Conservation (phyloP, 768 basidiomycete species). For the Coprinopsis marcescibilis region DNA sequence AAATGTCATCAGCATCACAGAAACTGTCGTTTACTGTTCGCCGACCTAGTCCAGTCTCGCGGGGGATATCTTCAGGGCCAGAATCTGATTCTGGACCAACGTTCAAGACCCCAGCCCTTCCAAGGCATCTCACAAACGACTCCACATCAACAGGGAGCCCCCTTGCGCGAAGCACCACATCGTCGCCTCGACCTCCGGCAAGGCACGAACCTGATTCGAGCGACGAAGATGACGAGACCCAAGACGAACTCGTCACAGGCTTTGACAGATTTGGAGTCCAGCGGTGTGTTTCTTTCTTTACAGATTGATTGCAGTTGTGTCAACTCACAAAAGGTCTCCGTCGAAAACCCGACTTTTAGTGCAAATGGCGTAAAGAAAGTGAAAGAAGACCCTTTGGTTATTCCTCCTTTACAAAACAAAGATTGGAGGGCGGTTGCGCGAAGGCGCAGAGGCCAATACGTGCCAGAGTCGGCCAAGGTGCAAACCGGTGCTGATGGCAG, state of each 20-base stretch:
- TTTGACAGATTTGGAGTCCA: constrained; percentile 71
- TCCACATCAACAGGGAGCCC: constrained; percentile 47
- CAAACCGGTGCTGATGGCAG: constrained; percentile 62
- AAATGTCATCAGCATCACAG: constrained; percentile 11
- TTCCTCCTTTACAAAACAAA: constrained; percentile 78
- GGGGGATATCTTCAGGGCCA: constrained; percentile 54
- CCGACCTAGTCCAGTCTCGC: constrained; percentile 66
- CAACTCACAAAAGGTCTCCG: constrained; percentile 66
- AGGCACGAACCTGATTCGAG: constrained; percentile 41
- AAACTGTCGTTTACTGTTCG: constrained; percentile 84
- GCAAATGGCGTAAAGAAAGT: constrained; percentile 40
- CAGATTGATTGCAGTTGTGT: constrained; percentile 37
- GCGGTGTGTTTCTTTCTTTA: constrained; percentile 64
- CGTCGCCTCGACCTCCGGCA: constrained; percentile 21
- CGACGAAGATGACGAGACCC: constrained; percentile 44
- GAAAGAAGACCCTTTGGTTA: constrained; percentile 66
- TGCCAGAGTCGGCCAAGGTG: constrained; percentile 58
- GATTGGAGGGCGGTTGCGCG: constrained; percentile 86
- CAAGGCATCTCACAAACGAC: constrained; percentile 43
- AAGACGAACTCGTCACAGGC: constrained; percentile 66
- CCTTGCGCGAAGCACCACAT: constrained; percentile 38
- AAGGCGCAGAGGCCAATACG: constrained; percentile 56
- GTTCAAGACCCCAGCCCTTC: constrained; percentile 59
- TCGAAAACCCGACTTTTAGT: constrained; percentile 26
- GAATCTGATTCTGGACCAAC: constrained; percentile 57